These are phyloP conservation scores for Ceratocystis destructans DNA, from an alignment of 2,329 filamentous ascomycete species.

Conservation along the genomic window DNA sequence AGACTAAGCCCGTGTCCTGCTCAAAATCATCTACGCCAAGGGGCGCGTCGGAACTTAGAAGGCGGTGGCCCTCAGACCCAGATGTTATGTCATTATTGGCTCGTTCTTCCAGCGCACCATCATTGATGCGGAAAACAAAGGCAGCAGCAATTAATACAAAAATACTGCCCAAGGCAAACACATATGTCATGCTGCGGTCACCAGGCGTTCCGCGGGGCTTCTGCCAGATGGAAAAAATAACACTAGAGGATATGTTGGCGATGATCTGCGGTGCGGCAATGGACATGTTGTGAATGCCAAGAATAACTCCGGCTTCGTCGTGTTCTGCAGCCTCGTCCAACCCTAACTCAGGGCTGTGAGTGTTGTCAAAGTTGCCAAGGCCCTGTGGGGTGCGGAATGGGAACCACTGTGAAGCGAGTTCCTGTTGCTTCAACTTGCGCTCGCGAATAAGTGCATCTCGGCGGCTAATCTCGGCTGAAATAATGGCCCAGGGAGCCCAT, in stretches of 20 bases:
- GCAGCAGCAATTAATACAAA: conserved; percentile 66
- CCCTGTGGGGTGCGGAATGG: conserved; percentile 16
- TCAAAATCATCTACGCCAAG: neutral
- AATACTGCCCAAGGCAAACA: conserved; percentile 69
- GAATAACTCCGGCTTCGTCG: conserved; percentile 75
- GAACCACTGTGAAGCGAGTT: conserved; percentile 16
- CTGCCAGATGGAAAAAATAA: conserved; percentile 74
- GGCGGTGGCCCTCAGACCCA: neutral
- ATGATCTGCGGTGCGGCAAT: conserved; percentile 85
- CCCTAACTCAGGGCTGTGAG: conserved; percentile 23
- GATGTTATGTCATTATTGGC: neutral
- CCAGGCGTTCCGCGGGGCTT: conserved; percentile 74
- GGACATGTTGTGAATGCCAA: conserved; percentile 92
- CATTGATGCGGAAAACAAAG: conserved; percentile 50
- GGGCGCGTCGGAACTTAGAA: neutral
- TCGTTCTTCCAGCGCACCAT: conserved; percentile 15
- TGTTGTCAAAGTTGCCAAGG: conserved; percentile 16
- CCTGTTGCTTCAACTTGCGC: conserved; percentile 24
- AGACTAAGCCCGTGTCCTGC: neutral
- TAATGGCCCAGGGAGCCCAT: conserved; percentile 92
- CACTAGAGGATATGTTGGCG: conserved; percentile 68
- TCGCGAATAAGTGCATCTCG: conserved; percentile 49
- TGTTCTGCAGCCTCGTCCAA: conserved; percentile 44
- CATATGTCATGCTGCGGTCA: conserved; percentile 76
- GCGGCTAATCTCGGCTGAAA: conserved; percentile 79